Conservation (phyloP, 2,329 filamentous ascomycete genomes). For the Moelleriella libera region DNA sequence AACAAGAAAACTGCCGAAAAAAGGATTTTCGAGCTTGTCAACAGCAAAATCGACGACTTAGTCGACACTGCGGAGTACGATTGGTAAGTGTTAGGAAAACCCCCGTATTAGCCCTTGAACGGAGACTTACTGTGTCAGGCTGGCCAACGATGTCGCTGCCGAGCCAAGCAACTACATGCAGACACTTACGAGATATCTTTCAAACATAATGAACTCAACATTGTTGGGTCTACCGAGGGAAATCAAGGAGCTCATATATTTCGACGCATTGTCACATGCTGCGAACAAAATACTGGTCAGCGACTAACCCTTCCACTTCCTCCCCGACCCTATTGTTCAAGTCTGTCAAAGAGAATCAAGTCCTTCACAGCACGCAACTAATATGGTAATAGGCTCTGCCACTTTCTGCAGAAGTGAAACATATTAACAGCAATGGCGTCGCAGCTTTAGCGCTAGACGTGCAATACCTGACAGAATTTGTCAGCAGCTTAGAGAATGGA, state of each 20-base stretch:
- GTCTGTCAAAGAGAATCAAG: not conserved
- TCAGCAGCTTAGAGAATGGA: conserved; percentile 68
- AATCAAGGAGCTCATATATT: conserved; percentile 97
- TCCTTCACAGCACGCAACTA: conserved; percentile 2
- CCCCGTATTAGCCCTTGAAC: not conserved
- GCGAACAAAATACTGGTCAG: conserved; percentile 66
- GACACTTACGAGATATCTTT: conserved; percentile 81
- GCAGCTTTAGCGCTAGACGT: conserved; percentile 71
- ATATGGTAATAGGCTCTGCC: conserved; percentile 46
- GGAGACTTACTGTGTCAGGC: conserved; percentile 18
- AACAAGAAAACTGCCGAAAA: conserved; percentile 96
- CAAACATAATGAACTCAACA: conserved; percentile 93
- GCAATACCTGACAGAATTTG: conserved; percentile 70
- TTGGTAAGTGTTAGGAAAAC: conserved; percentile 36
- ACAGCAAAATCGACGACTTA: conserved; percentile 95
- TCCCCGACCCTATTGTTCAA: not conserved
- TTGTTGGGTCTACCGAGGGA: conserved; percentile 84
- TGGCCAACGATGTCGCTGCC: conserved; percentile 39
- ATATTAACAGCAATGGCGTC: conserved; percentile 80
- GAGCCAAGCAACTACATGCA: conserved; percentile 92
- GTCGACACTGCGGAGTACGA: conserved; percentile 97
- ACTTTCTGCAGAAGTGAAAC: conserved; percentile 62
- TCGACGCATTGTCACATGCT: conserved; percentile 86
- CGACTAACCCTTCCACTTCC: not conserved
- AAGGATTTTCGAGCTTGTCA: conserved; percentile 95